Conservation (phyloP, 2,329 filamentous ascomycete genomes). For the Aspergillus pseudoviridinutans region DNA sequence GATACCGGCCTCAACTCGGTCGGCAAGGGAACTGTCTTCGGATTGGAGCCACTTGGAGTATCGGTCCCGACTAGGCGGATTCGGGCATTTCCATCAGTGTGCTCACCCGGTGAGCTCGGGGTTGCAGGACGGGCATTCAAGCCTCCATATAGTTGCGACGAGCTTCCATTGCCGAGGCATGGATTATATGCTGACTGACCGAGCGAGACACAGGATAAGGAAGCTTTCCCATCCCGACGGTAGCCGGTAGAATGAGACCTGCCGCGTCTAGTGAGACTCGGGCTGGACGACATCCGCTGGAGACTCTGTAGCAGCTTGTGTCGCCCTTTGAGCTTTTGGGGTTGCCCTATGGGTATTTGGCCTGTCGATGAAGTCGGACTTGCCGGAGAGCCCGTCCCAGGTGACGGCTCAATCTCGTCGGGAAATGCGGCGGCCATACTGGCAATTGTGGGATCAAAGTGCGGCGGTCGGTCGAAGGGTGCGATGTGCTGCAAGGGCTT, state of each 20-base stretch:
- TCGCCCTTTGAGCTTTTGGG: slow-evolving; percentile 62
- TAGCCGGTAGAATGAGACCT: slow-evolving; percentile 65
- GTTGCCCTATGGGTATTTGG: slow-evolving; percentile 37
- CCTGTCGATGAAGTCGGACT: slow-evolving; percentile 32
- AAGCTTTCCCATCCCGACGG: slow-evolving; percentile 59
- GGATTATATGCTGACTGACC: slow-evolving; percentile 51
- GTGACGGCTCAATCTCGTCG: slow-evolving; percentile 28
- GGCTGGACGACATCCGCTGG: slow-evolving; percentile 77
- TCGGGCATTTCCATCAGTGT: slow-evolving; percentile 53
- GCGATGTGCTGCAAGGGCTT: neutral
- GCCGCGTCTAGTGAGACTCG: slow-evolving; percentile 62
- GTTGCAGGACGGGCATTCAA: slow-evolving; percentile 56
- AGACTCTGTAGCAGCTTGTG: slow-evolving; percentile 68
- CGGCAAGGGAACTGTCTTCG: slow-evolving; percentile 60
- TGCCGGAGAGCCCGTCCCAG: slow-evolving; percentile 30
- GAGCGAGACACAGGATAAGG: slow-evolving; percentile 62
- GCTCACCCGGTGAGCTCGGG: slow-evolving; percentile 43
- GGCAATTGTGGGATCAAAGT: neutral
- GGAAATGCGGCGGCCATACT: slow-evolving; percentile 29
- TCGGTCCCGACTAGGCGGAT: slow-evolving; percentile 53
- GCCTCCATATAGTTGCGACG: slow-evolving; percentile 54
- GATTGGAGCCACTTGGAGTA: slow-evolving; percentile 29
- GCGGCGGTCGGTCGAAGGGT: neutral
- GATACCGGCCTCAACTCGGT: slow-evolving; percentile 54
- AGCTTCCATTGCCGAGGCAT: slow-evolving; percentile 53